Conservation (phyloP, 1,284 basidiomycete genomes). For the Xerocomus minutiporus region DNA sequence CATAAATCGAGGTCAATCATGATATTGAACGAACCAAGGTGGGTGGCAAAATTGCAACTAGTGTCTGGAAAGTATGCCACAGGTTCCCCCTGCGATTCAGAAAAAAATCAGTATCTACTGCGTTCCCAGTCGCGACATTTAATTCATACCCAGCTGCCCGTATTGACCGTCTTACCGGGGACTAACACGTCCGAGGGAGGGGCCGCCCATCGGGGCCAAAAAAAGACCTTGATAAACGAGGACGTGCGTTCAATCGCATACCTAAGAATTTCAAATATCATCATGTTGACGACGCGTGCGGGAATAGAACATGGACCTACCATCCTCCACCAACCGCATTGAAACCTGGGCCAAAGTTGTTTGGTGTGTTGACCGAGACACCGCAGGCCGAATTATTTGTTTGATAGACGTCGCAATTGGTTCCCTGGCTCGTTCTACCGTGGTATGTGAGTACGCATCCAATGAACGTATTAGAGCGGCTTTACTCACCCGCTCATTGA, state of each 20-base stretch:
- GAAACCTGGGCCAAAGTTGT: constrained; percentile 59
- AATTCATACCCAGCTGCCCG: constrained; percentile 22
- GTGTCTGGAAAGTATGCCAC: constrained; percentile 23
- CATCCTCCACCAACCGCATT: constrained; percentile 62
- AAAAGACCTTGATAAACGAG: constrained; percentile 22
- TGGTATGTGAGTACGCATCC: background rate
- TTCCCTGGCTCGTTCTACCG: constrained; percentile 36
- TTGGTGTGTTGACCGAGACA: constrained; percentile 42
- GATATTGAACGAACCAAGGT: constrained; percentile 22
- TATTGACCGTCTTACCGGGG: constrained; percentile 18
- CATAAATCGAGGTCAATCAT: constrained; percentile 25
- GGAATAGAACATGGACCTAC: constrained; percentile 19
- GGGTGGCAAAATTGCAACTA: constrained; percentile 17
- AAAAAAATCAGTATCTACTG: too few species aligned
- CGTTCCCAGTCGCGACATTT: too few species aligned
- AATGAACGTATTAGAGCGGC: background rate
- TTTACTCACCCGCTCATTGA: constrained; percentile 46
- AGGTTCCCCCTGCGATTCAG: constrained; percentile 15
- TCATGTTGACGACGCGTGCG: background rate
- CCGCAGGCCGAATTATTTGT: constrained; percentile 64
- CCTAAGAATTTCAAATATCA: constrained; percentile 12
- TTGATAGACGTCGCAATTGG: constrained; percentile 54
- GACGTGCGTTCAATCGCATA: constrained; percentile 28
- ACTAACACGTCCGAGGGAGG: constrained; percentile 22
- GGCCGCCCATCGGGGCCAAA: constrained; percentile 20